A percentile compares a stretch with the other conserved stretches of the same genome.
phyloP scores from a whole-genome alignment of 208 protist species.

The Leishmania turanica region DNA sequence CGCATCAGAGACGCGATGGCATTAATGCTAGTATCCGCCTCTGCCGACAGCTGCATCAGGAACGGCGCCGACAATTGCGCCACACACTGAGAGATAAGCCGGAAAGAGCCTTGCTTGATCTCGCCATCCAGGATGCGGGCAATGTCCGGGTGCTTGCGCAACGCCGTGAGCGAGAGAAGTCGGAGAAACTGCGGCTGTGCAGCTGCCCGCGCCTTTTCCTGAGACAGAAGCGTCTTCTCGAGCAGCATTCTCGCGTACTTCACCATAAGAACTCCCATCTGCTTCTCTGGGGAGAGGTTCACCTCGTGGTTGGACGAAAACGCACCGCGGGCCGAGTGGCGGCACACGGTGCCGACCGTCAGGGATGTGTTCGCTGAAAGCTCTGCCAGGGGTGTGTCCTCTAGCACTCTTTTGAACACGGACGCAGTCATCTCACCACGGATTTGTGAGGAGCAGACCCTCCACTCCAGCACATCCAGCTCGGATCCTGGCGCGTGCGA shows the following conservation, averaged over 20 bases:
- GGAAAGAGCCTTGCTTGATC: constrained; percentile 38
- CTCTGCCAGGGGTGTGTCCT: constrained; percentile 9
- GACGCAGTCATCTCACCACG: constrained; percentile 29
- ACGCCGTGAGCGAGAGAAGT: constrained; percentile 69
- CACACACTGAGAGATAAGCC: constrained; percentile 55
- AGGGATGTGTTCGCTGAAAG: constrained; percentile 36
- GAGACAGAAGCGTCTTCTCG: constrained; percentile 58
- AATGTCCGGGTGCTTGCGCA: constrained; percentile 46
- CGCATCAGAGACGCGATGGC: constrained; percentile 42
- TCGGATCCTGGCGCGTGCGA: constrained; percentile 39
- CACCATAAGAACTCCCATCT: constrained; percentile 78
- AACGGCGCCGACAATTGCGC: constrained; percentile 48
- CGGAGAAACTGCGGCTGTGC: constrained; percentile 44
- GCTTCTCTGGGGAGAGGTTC: constrained; percentile 44
- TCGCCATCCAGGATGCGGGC: constrained; percentile 45
- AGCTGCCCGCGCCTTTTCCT: constrained; percentile 44
- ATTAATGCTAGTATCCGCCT: constrained; percentile 56
- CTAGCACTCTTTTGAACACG: constrained; percentile 19
- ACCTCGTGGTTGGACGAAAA: constrained; percentile 16
- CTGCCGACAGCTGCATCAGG: constrained; percentile 34
- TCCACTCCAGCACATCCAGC: constrained; percentile 53
- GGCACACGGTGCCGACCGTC: constrained; percentile 35
- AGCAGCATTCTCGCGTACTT: constrained; percentile 78
- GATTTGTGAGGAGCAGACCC: constrained; percentile 26
- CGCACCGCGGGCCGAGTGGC: constrained; percentile 25